Evolutionary conservation across 768 basidiomycete genomes (phyloP), one percentile per base, ranked within the genome.

Genomic region (Rubroboletus satanas): DNA sequence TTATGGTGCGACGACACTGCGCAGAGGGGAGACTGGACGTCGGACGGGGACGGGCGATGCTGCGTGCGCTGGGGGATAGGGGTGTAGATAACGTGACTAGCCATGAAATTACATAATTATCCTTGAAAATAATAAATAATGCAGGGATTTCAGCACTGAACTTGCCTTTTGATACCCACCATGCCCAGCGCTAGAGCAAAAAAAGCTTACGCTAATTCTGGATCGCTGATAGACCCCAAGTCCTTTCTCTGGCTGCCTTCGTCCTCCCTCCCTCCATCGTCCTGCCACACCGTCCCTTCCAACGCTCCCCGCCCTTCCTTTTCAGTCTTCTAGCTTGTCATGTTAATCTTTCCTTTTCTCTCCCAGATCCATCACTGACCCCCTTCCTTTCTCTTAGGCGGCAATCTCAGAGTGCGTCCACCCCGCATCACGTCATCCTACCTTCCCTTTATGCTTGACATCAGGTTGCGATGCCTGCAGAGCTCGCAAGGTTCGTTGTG

Each of bases 401-500:
- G 64, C 90, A 91, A 76, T 89, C 88, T 51, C 90, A 91, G 72
- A 91, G 89, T 89, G 63, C 56, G 85, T 67, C 32, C 46, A 41
- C 49, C 56, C 60, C 61, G 42, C 60, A 56, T 62, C 55, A 51
- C 56, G 54, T 78, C 57, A 54, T 59, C 51, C 57, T 38, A 39
- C 51, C 57, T 56, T 56, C 33, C 51, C 52, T 38, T 57, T 49
- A 61, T 62, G 56, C 56, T 71, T 57, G 64, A 64, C 43, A 45
- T 46, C 64, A 91, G 90, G 90, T 67, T 92, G 89, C 71, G 90
- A 91, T 74, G 89, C 89, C 44, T 92, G 90, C 72, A 78, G 89
- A 61, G 87, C 89, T 10, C 85, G 90, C 68, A 93, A 93, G 71
- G 91, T 93, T 43, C 81, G 89, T 49, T 93, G 90, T 64, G 85